phyloP scores from a whole-genome alignment of 176 grass and related monocot genomes.

The Secale cereale region DNA sequence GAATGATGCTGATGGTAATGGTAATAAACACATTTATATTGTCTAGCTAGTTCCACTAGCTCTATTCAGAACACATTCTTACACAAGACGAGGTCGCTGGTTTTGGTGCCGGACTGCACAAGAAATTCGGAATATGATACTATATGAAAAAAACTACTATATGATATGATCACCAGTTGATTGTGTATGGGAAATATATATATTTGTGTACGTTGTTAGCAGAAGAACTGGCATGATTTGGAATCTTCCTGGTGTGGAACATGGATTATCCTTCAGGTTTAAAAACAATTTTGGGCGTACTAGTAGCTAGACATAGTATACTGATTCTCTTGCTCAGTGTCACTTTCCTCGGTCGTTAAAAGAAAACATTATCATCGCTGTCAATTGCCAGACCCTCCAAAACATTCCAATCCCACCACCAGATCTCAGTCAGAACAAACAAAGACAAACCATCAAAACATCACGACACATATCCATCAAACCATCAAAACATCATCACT shows the following conservation, averaged over 20 bases:
- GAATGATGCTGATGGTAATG: too few relatives aligned
- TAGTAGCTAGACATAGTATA: constrained; percentile 15
- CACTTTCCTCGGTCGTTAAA: constrained; percentile 39
- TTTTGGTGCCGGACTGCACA: too few relatives aligned
- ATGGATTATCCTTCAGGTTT: constrained; percentile 25
- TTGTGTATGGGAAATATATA: not conserved
- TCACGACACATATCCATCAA: not conserved
- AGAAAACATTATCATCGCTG: constrained; percentile 21
- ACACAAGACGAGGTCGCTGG: too few relatives aligned
- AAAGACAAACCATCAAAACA: not conserved
- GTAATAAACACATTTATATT: too few relatives aligned
- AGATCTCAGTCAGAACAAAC: not conserved
- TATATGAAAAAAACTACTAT: too few relatives aligned
- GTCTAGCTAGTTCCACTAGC: too few relatives aligned
- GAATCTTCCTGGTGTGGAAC: constrained; percentile 32
- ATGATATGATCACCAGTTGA: not conserved
- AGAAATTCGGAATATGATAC: too few relatives aligned
- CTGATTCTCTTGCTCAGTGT: constrained; percentile 27
- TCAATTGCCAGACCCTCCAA: constrained; percentile 6
- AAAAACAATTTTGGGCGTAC: constrained; percentile 6
- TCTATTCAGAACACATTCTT: too few relatives aligned
- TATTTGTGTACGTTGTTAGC: not conserved
- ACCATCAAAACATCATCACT: not conserved
- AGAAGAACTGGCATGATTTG: not conserved
- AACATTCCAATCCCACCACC: not conserved